phyloP scores from a whole-genome alignment of 129 eudicot genomes.

The Chrysanthemum lavandulifolium region DNA sequence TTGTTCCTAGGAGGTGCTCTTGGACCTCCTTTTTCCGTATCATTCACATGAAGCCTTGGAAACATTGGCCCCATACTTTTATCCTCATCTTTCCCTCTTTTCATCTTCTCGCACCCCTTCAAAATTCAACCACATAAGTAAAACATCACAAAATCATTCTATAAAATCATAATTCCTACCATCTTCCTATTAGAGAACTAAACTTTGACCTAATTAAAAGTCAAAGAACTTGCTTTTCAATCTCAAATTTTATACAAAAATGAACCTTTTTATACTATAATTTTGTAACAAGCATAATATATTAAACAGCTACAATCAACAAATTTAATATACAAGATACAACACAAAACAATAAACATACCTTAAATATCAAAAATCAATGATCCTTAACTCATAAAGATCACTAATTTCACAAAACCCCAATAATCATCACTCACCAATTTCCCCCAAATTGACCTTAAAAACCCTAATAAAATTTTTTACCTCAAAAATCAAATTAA shows the following conservation, averaged over 20 bases:
- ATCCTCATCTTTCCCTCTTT: constrained; percentile 87
- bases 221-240: no score
- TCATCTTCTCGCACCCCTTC: constrained; percentile 42
- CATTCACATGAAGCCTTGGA: constrained; percentile 98
- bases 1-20: constrained; percentile 99
- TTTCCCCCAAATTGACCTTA: constrained; percentile 35
- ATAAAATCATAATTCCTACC: not conserved
- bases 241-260: no score
- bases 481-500: constrained; percentile 15
- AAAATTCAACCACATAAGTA: constrained; percentile 30
- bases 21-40: constrained; percentile 98
- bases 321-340: not conserved
- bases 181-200: not conserved
- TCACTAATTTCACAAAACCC: constrained; percentile 20
- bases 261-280: no score
- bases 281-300: no score
- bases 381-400: constrained; percentile 18
- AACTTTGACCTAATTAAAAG: not conserved
- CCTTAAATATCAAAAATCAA: constrained; percentile 26
- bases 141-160: not conserved
- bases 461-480: constrained; percentile 8
- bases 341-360: constrained; percentile 5
- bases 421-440: not conserved
- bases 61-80: constrained; percentile 91
- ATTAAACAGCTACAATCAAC: not conserved